Base-by-base conservation (phyloP, 495 filamentous ascomycete genomes). In the Diplogelasinospora grovesii region DNA sequence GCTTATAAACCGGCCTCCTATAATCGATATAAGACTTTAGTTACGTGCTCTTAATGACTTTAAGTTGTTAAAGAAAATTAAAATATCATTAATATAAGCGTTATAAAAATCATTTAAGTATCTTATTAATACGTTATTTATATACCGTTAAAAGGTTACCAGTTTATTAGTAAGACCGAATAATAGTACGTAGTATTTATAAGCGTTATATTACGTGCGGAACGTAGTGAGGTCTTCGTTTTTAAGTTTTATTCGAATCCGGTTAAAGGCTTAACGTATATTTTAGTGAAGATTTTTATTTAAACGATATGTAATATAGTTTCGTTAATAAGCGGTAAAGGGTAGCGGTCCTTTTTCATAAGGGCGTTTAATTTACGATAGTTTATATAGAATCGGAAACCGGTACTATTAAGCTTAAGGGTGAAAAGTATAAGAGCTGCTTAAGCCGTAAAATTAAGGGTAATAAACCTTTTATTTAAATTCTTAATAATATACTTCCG, bases 311-410 rank as follows among this genome's bases (percentile, higher is more conserved):
- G 18, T n/a, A 48, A 20, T 2, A 75, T 28, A 0, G 57, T 54
- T 36, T 78, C 60, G 13, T 68, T 29, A 15, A 75, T 71, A 7
- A 72, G 28, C 0, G 66, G 69, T 0, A 77, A 27, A 0, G 65
- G 62, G 33, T 74, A 71, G 0, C 50, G 22, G 27, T 78, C 61
- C 41, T 69, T 70, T 2, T 43, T 50, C 0, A 57, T 75, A 0
- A 73, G 32, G 0, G 20, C 32, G 40, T 78, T 78, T 0, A 75
- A 32, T 5, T 46, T 50, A 4, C 53, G 41, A 35, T 70, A 77
- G 32, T 77, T 57, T 0, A 74, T 46, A 54, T 58, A 77, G 25
- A 80, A 46, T 0, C 56, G 36, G 0, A 73, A 22, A 0, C 43
- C 44, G n/a, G n/a, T n/a, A 2, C 61, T 56, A 20, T 56, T 50